A percentile compares a stretch with the other conserved stretches of the same genome.
These are phyloP conservation scores for Allantophomopsis cytisporea DNA, from an alignment of 2,329 filamentous ascomycete species.

Conservation along the genomic window DNA sequence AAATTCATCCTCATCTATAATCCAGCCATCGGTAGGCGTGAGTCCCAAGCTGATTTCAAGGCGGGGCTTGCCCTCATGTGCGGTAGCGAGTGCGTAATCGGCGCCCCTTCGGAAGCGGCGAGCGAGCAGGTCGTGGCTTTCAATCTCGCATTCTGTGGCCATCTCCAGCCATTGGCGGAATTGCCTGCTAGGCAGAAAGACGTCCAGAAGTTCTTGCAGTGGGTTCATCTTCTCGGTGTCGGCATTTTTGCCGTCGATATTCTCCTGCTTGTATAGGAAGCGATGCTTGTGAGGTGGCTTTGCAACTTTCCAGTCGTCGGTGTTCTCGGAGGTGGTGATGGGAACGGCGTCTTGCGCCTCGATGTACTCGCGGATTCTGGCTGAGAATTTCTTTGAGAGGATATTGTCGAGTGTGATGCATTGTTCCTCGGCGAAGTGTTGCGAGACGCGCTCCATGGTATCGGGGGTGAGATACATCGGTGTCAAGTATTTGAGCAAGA, in stretches of 20 bases:
- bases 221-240: conserved; percentile 27
- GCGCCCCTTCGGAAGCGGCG: conserved; percentile 75
- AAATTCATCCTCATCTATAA: conserved; percentile 47
- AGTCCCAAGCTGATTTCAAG: conserved; percentile 80
- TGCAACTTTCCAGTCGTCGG: conserved; percentile 58
- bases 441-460: conserved; percentile 68
- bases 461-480: conserved; percentile 88
- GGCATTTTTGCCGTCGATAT: conserved; percentile 13
- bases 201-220: conserved; percentile 66
- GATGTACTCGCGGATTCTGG: conserved; percentile 57
- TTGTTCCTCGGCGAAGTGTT: conserved; percentile 70
- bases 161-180: conserved; percentile 86
- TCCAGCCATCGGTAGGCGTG: conserved; percentile 79
- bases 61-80: conserved; percentile 63
- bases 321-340: conserved; percentile 29
- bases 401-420: conserved; percentile 74
- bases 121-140: conserved; percentile 65
- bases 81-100: conserved; percentile 89
- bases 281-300: conserved; percentile 91
- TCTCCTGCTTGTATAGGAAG: conserved; percentile 63
- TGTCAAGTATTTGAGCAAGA: conserved; percentile 79
- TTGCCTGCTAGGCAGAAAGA: conserved; percentile 68
- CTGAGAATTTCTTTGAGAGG: conserved; percentile 64
- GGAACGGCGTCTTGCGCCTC: conserved; percentile 43
- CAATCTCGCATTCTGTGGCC: conserved; percentile 62